Base-by-base conservation (phyloP, 371 early-diverging fungal species). In the Mortierella sp. region DNA sequence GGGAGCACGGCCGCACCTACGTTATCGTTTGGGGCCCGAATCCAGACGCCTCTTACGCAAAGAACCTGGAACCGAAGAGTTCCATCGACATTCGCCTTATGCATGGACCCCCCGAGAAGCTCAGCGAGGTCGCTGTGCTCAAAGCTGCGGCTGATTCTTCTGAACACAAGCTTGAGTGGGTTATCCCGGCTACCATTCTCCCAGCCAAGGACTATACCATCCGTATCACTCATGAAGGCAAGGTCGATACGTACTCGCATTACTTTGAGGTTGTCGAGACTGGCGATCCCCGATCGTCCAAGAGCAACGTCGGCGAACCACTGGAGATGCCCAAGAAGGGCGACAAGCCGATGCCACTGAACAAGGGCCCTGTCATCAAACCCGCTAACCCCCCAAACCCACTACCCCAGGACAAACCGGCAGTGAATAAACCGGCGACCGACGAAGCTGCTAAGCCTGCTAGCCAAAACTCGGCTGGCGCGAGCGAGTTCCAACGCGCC, bases 11-110 rank as follows among this genome's bases (percentile, higher is more conserved):
- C 28, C 54, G 46, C n/a, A 48, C 56, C 43, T 78, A 78, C 32
- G 78, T 62, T 28, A 63, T 78, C 49, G 44, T 50, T 47, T 78
- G 78, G 78, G 78, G 66, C 0, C 78, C 78, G 24, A 78, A 70
- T 26, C 78, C 78, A 15, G 70, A 78, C n/a, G 56, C 65, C 11
- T 8, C 28, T 34, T 62, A 50, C 21, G 51, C 70, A 47, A 61
- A 66, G 47, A 39, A 31, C n/a, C 17, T 78, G 30, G 23, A 28
- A 17, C 43, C 60, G 34, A 70, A 70, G 60, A 51, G 58, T 14
- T 52, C 61, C 1, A 52, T 76, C 48, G 62, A 69, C 15, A 58
- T 76, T 42, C 43, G 28, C 12, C 50, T 76, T 32, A 70, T 70
- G 70, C 78, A 65, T 23, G 78, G 66, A 0, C 47, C 65, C 3